Evolutionary conservation across 1,284 basidiomycete species (phyloP).

Genomic region (Naganishia albida): DNA sequence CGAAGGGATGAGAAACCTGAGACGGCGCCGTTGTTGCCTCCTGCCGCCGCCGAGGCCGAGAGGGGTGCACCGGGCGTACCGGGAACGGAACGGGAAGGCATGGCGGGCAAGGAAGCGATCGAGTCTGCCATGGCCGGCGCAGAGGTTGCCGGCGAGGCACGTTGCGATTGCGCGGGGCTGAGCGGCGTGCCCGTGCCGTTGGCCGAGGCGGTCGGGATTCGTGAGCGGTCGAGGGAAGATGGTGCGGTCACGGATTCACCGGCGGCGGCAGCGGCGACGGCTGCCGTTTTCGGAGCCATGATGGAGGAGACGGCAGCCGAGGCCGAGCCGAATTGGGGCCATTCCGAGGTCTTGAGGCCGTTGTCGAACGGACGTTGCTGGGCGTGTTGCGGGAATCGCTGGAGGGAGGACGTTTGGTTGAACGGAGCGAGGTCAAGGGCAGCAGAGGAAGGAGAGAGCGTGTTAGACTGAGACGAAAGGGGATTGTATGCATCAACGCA

Average conservation of each 20-base stretch:
- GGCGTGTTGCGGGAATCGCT: slow-evolving; percentile 62
- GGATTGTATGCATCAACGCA: slow-evolving; percentile 45
- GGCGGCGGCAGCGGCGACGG: slow-evolving; percentile 67
- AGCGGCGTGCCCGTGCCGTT: slow-evolving; percentile 1
- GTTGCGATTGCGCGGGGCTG: slow-evolving; percentile 27
- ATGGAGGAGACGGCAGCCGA: slow-evolving; percentile 62
- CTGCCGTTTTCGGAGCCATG: slow-evolving; percentile 57
- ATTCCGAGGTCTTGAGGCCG: slow-evolving; percentile 76
- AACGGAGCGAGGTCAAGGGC: slow-evolving; percentile 89
- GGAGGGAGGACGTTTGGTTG: slow-evolving; percentile 67
- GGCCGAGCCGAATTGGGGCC: slow-evolving; percentile 79
- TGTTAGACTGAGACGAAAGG: slow-evolving; percentile 24
- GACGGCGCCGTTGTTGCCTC: background rate
- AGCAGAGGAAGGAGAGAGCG: slow-evolving; percentile 82
- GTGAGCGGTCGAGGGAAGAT: slow-evolving; percentile 41
- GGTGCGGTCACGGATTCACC: slow-evolving; percentile 43
- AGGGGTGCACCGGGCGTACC: slow-evolving; percentile 43
- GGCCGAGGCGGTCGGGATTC: slow-evolving; percentile 7
- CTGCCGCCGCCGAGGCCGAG: slow-evolving; percentile 33
- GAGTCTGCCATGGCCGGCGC: slow-evolving; percentile 49
- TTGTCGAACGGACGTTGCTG: slow-evolving; percentile 60
- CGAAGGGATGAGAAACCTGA: slow-evolving; percentile 36
- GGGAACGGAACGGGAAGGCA: slow-evolving; percentile 53
- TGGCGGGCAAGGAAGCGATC: slow-evolving; percentile 51
- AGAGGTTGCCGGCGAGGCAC: slow-evolving; percentile 33